These are phyloP conservation scores for Botrytis aclada DNA, from an alignment of 2,329 filamentous ascomycete species.

Conservation along the genomic window DNA sequence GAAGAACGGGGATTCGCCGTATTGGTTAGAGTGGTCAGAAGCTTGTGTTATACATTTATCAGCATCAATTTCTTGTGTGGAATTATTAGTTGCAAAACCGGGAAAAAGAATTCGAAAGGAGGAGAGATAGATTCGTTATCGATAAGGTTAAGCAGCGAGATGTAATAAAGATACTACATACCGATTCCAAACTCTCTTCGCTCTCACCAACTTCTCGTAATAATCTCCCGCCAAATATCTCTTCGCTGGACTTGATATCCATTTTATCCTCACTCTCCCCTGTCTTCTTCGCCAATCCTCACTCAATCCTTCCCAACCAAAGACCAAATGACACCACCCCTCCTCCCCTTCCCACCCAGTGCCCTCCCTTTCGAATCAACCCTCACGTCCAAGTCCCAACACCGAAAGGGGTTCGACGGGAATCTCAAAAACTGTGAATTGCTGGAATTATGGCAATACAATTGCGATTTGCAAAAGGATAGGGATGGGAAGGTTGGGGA, in stretches of 20 bases:
- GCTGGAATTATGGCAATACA: slow-evolving; percentile 23
- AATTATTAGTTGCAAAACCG: not conserved
- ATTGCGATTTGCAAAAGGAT: slow-evolving; percentile 52
- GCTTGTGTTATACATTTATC: slow-evolving; percentile 5
- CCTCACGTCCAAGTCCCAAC: slow-evolving; percentile 30
- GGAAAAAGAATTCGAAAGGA: not conserved
- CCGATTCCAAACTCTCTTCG: slow-evolving; percentile 55
- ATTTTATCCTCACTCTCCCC: slow-evolving; percentile 14
- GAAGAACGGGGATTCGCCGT: not conserved
- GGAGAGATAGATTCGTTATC: slow-evolving; percentile 20
- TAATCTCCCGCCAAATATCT: slow-evolving; percentile 46
- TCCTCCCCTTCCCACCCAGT: slow-evolving; percentile 51
- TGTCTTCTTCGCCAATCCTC: not conserved
- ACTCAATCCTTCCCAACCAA: not conserved
- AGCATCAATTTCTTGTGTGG: not conserved
- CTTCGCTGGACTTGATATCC: slow-evolving; percentile 25
- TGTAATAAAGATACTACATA: slow-evolving; percentile 36
- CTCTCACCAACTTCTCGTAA: slow-evolving; percentile 55
- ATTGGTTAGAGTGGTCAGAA: slow-evolving; percentile 25
- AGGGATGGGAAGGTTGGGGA: slow-evolving; percentile 46
- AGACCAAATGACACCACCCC: slow-evolving; percentile 54
- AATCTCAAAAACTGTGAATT: slow-evolving; percentile 50
- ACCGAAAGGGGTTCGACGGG: slow-evolving; percentile 53
- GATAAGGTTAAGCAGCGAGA: slow-evolving; percentile 21
- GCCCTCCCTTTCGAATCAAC: slow-evolving; percentile 46